Conservation (phyloP, 306 rosid genomes). For the Rubus idaeus region DNA sequence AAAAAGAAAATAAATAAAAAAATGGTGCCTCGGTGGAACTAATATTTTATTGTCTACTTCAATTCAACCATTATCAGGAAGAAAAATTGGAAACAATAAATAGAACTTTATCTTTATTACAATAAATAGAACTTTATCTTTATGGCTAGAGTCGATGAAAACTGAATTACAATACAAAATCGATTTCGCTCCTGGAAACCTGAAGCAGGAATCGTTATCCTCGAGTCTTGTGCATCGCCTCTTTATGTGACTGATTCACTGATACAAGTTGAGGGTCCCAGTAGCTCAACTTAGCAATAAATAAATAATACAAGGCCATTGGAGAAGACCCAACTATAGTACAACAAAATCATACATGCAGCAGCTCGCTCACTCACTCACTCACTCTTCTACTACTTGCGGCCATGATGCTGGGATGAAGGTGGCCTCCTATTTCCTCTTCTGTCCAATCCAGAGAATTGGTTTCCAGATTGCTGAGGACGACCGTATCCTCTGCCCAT, state of each 20-base stretch:
- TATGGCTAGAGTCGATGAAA: not conserved
- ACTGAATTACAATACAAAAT: not conserved
- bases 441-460: slow-evolving; percentile 51
- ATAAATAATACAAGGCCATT: not conserved
- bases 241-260: not conserved
- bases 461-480: slow-evolving; percentile 53
- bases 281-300: not conserved
- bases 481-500: slow-evolving; percentile 40
- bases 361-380: not conserved
- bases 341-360: slow-evolving; percentile 38
- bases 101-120: not conserved
- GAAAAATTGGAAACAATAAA: not conserved
- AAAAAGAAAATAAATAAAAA: too few species aligned
- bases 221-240: not conserved
- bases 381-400: slow-evolving; percentile 22
- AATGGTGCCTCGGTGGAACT: too few species aligned
- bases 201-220: not conserved
- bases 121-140: not conserved
- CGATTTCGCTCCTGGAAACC: too few species aligned
- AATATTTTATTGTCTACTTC: too few species aligned
- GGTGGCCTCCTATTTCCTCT: slow-evolving; percentile 48
- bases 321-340: slow-evolving; percentile 18
- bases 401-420: slow-evolving; percentile 51
- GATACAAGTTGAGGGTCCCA: not conserved
- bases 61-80: not conserved